A percentile compares a stretch with the other conserved stretches of the same genome.
These are phyloP conservation scores for Paraurostyla sp. DNA, from an alignment of 73 alveolate genomes.

Conservation along the genomic window DNA sequence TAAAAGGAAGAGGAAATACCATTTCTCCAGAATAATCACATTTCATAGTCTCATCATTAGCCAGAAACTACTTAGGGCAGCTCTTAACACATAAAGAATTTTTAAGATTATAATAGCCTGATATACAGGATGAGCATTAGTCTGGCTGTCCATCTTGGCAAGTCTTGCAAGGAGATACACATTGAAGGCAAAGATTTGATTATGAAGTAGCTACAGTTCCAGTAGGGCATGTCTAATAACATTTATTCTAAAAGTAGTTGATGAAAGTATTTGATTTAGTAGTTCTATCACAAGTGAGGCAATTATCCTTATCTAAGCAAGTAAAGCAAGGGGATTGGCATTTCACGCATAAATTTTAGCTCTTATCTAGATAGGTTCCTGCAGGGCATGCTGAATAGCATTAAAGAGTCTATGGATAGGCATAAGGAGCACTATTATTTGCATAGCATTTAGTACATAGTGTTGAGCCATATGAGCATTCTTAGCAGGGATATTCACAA, in stretches of 20 bases:
- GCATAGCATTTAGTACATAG: slow-evolving; percentile 49
- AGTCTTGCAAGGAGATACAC: slow-evolving; percentile 20
- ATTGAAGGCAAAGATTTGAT: slow-evolving; percentile 16
- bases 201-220: slow-evolving; percentile 37
- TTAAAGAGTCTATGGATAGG: background rate
- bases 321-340: slow-evolving; percentile 46
- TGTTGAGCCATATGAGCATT: background rate
- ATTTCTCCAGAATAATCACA: slow-evolving; percentile 47
- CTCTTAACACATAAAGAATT: slow-evolving; percentile 13
- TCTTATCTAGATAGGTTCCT: slow-evolving; percentile 43
- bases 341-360: background rate
- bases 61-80: slow-evolving; percentile 4
- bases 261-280: background rate
- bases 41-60: slow-evolving; percentile 8
- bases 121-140: slow-evolving; percentile 3
- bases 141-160: slow-evolving; percentile 28
- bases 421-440: slow-evolving; percentile 20
- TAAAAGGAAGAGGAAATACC: slow-evolving; percentile 48
- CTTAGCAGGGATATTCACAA: slow-evolving; percentile 47
- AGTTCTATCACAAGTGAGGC: slow-evolving; percentile 15
- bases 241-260: slow-evolving; percentile 15
- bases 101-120: slow-evolving; percentile 1
- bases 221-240: slow-evolving; percentile 8
- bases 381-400: slow-evolving; percentile 39
- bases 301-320: background rate